These are phyloP conservation scores for Diplodia intermedia DNA, from an alignment of 2,329 filamentous ascomycete genomes.

Conservation along the genomic window DNA sequence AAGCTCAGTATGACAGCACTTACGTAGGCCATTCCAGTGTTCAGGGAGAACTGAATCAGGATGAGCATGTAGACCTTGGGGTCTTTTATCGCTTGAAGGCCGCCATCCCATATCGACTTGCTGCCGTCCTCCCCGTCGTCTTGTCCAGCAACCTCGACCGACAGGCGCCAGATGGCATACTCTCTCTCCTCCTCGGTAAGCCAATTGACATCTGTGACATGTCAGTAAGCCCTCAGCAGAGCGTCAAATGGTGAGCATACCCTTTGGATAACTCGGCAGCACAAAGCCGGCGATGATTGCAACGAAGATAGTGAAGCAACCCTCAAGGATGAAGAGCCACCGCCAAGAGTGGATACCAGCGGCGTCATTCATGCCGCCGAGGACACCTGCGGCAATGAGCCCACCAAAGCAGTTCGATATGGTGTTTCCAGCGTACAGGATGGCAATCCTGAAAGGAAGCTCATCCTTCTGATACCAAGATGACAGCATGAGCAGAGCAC, in stretches of 20 bases:
- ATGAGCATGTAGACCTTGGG: slow-evolving; percentile 70
- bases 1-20: background rate
- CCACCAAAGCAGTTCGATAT: slow-evolving; percentile 61
- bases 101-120: slow-evolving; percentile 60
- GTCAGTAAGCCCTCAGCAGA: slow-evolving; percentile 43
- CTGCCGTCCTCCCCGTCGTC: slow-evolving; percentile 61
- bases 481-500: slow-evolving; percentile 58
- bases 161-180: slow-evolving; percentile 57
- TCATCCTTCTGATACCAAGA: slow-evolving; percentile 63
- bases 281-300: slow-evolving; percentile 45
- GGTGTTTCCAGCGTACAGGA: slow-evolving; percentile 60
- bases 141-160: slow-evolving; percentile 65
- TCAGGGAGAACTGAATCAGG: slow-evolving; percentile 50
- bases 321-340: slow-evolving; percentile 47
- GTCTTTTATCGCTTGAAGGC: slow-evolving; percentile 67
- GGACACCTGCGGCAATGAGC: slow-evolving; percentile 61
- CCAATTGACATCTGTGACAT: slow-evolving; percentile 61
- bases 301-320: slow-evolving; percentile 46
- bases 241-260: background rate
- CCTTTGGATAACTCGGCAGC: slow-evolving; percentile 48
- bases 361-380: slow-evolving; percentile 46
- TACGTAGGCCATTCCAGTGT: slow-evolving; percentile 64
- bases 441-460: slow-evolving; percentile 57
- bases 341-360: slow-evolving; percentile 46
- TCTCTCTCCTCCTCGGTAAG: slow-evolving; percentile 41